Evolutionary conservation across 179 eudicot genomes (phyloP), one percentile per base, ranked within the genome.

Genomic region (Nepenthes alata): DNA sequence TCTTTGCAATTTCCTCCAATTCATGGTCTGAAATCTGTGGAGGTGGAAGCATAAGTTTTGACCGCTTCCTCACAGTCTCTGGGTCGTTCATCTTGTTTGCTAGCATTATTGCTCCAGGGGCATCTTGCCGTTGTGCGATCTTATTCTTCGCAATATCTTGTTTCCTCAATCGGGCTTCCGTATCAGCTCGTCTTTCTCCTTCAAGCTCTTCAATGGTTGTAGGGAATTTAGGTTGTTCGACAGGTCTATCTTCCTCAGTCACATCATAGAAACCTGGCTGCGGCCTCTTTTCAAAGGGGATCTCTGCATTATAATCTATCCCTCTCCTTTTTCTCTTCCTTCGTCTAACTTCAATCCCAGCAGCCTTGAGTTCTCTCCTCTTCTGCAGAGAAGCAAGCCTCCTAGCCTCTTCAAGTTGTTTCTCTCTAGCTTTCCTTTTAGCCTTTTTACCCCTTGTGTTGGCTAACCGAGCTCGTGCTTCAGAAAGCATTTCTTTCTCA

Each of bases 401-500:
- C 63, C 99, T 85, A 3, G 99, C 99, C 79, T 94, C 99, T 80
- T 94, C 99, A 61, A 94, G 97, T 74, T 94, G 99, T 81, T 94
- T 94, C 76, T 94, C 99, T 63, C 99, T 78, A 51, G 99, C 99
- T 81, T 94, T 94, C 65, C 99, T 72, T 74, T 94, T 94, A 55
- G 99, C 99, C 76, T 94, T 94, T 74, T 94, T 94, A 50, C 99
- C 99, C 68, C 96, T 81, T 10, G 97, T 90, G 72, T 90, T 94
- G 37, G 99, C 97, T 61, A 90, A 80, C 61, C 97, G 79, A 65
- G 99, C 99, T 44, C 97, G 73, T 59, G 96, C 97, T 80, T 94
- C 99, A 7, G 99, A 94, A 67, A 94, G 95, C 99, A 94, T 94
- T 82, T 94, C 97, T 71, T 94, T 94, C 80, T 94, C 99, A 73